A percentile compares a stretch with the other conserved stretches of the same genome.
Evolutionary conservation across 164 flowering plant species (phyloP).

Genomic region (Liriodendron chinense): DNA sequence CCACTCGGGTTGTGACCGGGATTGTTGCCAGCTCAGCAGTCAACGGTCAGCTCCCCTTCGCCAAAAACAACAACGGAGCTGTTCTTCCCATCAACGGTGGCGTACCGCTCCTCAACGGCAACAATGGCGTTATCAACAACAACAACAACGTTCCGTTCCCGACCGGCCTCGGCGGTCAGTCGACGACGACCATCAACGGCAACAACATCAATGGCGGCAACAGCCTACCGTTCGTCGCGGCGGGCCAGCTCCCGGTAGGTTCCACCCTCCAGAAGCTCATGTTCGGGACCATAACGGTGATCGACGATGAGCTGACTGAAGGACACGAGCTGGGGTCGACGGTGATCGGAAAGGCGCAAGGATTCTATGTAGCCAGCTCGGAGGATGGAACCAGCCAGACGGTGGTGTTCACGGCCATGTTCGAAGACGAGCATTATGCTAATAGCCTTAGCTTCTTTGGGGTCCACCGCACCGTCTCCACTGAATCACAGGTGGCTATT

Average conservation of each 20-base stretch:
- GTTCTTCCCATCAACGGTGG: conserved; percentile 51
- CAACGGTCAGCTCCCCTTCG: conserved; percentile 64
- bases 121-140: conserved; percentile 3
- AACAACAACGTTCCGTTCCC: conserved; percentile 21
- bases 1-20: conserved; percentile 62
- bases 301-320: conserved; percentile 67
- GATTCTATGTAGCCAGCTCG: conserved; percentile 64
- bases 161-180: conserved; percentile 36
- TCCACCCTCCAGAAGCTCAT: conserved; percentile 40
- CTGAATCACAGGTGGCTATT: conserved; percentile 58
- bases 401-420: conserved; percentile 60
- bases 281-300: conserved; percentile 67
- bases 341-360: conserved; percentile 65
- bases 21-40: conserved; percentile 50
- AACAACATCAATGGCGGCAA: conserved; percentile 37
- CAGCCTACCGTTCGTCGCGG: conserved; percentile 17
- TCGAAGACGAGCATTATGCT: conserved; percentile 37
- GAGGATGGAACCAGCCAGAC: conserved; percentile 62
- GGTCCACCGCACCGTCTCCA: conserved; percentile 41
- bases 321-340: conserved; percentile 66
- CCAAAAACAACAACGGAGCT: conserved; percentile 58
- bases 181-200: conserved; percentile 20
- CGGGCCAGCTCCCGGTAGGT: conserved; percentile 39
- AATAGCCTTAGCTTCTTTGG: conserved; percentile 70
- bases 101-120: conserved; percentile 30